Conservation (phyloP, 2,329 filamentous ascomycete genomes). For the Cryphonectria parasitica region DNA sequence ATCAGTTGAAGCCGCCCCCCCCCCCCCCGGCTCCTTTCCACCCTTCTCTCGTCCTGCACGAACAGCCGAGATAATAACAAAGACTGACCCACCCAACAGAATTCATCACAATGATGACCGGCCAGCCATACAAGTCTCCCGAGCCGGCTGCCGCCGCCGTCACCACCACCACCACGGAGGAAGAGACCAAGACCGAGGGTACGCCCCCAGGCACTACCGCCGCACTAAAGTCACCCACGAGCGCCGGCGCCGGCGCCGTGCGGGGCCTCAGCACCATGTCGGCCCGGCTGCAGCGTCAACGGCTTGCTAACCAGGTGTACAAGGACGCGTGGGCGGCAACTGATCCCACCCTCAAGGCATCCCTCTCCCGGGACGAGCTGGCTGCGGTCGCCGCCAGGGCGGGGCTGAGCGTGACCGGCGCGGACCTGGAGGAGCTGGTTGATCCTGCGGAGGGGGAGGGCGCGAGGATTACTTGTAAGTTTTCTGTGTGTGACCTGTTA, state of each 20-base stretch:
- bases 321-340: constrained; percentile 41
- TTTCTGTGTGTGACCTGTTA: not conserved
- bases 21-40: too few relatives aligned
- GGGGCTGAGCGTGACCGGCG: constrained; percentile 40
- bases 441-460: constrained; percentile 42
- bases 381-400: constrained; percentile 38
- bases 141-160: constrained; percentile 27
- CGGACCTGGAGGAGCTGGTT: constrained; percentile 40
- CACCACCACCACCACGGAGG: constrained; percentile 29
- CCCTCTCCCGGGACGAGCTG: constrained; percentile 40
- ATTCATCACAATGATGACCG: constrained; percentile 49
- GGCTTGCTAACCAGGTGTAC: constrained; percentile 26
- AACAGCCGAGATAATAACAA: not conserved
- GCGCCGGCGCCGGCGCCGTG: constrained; percentile 23
- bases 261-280: constrained; percentile 28
- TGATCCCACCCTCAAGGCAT: constrained; percentile 40
- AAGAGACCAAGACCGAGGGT: constrained; percentile 33
- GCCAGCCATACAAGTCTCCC: constrained; percentile 39
- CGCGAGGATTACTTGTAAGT: constrained; percentile 41
- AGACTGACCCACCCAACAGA: constrained; percentile 34
- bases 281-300: constrained; percentile 27
- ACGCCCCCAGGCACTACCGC: constrained; percentile 18
- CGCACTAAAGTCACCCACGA: not conserved
- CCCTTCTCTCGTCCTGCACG: too few relatives aligned
- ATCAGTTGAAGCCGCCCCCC: too few relatives aligned